Conservation (phyloP, 2,329 filamentous ascomycete genomes). For the Cordyceps militaris region DNA sequence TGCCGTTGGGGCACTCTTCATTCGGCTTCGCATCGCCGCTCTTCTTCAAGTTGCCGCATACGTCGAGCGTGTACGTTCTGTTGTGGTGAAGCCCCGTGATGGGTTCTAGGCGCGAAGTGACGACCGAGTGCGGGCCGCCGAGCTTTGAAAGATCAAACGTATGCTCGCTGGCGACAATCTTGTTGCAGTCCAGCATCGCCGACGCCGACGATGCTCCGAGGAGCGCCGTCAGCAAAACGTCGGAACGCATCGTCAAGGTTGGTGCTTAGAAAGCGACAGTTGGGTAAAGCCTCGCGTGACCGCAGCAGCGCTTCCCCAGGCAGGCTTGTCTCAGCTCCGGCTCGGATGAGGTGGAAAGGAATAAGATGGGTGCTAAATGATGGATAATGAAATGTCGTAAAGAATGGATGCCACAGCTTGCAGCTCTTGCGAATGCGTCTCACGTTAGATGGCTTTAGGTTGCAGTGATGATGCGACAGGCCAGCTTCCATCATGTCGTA, state of each 20-base stretch:
- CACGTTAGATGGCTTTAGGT: neutral
- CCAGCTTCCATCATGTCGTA: constrained; percentile 1
- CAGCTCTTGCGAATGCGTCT: neutral
- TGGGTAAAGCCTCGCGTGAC: neutral
- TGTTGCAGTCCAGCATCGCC: constrained; percentile 54
- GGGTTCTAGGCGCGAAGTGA: constrained; percentile 48
- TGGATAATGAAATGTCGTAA: neutral
- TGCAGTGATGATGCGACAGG: neutral
- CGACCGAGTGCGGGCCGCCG: constrained; percentile 60
- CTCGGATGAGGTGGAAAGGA: neutral
- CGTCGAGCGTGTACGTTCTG: constrained; percentile 74
- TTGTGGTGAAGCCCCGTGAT: constrained; percentile 50
- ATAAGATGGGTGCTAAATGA: neutral
- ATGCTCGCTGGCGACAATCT: constrained; percentile 50
- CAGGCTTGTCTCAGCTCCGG: neutral
- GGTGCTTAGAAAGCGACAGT: neutral
- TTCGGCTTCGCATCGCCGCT: constrained; percentile 39
- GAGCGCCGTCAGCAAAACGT: constrained; percentile 31
- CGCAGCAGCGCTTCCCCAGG: neutral
- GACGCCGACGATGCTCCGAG: constrained; percentile 31
- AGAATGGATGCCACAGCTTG: constrained; percentile 7
- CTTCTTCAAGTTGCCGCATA: constrained; percentile 62
- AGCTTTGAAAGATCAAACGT: constrained; percentile 59
- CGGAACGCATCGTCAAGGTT: constrained; percentile 32
- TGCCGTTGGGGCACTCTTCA: constrained; percentile 60